A percentile compares a stretch with the other conserved stretches of the same genome.
These are phyloP conservation scores for Linnemannia schmuckeri DNA, from an alignment of 192 early-diverging fungal genomes.

Conservation along the genomic window DNA sequence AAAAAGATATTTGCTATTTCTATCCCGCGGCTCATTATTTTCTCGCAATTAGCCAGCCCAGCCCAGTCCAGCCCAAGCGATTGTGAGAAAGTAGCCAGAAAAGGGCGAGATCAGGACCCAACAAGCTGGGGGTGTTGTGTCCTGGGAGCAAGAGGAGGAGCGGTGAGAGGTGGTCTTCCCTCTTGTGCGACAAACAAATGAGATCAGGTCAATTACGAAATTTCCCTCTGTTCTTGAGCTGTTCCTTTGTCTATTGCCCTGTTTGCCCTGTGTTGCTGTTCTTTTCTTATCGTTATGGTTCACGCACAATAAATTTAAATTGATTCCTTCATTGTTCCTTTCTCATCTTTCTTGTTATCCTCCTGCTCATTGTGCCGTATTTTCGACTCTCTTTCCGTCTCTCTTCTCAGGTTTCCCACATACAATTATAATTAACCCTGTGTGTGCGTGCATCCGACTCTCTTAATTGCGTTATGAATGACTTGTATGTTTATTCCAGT, in stretches of 20 bases:
- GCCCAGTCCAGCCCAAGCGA: background rate
- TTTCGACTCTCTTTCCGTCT: background rate
- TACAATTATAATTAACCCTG: background rate
- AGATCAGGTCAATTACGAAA: background rate
- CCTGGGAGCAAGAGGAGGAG: background rate
- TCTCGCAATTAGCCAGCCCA: background rate
- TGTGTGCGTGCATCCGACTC: too few species aligned
- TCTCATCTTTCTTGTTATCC: background rate
- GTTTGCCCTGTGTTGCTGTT: background rate
- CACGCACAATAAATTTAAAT: background rate
- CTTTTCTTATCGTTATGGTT: slow-evolving; percentile 11
- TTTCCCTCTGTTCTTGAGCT: background rate
- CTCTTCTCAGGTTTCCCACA: background rate
- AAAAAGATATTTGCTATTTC: background rate
- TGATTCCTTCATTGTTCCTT: background rate
- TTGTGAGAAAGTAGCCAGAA: too few species aligned
- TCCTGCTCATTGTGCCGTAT: background rate
- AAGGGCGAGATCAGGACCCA: too few species aligned
- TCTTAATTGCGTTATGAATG: too few species aligned
- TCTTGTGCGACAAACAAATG: slow-evolving; percentile 4
- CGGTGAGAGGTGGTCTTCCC: background rate
- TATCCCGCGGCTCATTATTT: slow-evolving; percentile 10
- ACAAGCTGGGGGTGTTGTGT: too few species aligned
- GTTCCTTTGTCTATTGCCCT: too few species aligned
- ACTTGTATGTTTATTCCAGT: too few species aligned